phyloP scores from a whole-genome alignment of 495 filamentous ascomycete species.

The Glutinoglossum americanum region DNA sequence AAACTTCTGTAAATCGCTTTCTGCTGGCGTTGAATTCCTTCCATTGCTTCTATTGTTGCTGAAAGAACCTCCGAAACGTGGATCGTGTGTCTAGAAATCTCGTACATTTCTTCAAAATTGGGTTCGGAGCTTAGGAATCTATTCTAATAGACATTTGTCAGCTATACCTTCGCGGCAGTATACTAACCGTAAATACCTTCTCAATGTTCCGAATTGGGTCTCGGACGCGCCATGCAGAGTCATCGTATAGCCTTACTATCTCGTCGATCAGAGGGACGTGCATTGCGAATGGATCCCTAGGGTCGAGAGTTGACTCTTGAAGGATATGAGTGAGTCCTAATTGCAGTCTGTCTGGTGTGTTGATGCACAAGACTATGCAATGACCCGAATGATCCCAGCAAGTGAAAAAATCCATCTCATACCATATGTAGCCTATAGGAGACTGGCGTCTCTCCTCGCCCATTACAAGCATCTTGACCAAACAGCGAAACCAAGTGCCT shows the following conservation, averaged over 20 bases:
- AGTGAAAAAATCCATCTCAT: not conserved
- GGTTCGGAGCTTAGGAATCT: too few species aligned
- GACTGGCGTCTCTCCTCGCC: too few species aligned
- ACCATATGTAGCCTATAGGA: not conserved
- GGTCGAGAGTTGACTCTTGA: not conserved
- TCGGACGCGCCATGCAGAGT: not conserved
- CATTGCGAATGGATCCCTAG: not conserved
- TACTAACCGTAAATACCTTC: not conserved
- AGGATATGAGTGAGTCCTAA: too few species aligned
- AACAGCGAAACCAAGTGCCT: not conserved
- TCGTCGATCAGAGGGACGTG: not conserved
- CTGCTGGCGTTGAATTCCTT: not conserved
- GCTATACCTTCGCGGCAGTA: not conserved
- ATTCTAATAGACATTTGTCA: too few species aligned
- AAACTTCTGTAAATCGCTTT: not conserved
- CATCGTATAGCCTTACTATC: conserved; percentile 1
- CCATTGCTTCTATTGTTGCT: not conserved
- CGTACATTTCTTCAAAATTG: too few species aligned
- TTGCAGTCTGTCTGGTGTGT: too few species aligned
- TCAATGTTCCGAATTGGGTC: not conserved
- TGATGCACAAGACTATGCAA: not conserved
- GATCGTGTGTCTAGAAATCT: not conserved
- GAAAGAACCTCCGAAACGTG: not conserved
- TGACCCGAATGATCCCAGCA: not conserved
- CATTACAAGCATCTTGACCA: not conserved